A percentile compares a stretch with the other conserved stretches of the same genome.
Evolutionary conservation across 106 monocot species (phyloP).

Genomic region (Dactylorhiza incarnata): DNA sequence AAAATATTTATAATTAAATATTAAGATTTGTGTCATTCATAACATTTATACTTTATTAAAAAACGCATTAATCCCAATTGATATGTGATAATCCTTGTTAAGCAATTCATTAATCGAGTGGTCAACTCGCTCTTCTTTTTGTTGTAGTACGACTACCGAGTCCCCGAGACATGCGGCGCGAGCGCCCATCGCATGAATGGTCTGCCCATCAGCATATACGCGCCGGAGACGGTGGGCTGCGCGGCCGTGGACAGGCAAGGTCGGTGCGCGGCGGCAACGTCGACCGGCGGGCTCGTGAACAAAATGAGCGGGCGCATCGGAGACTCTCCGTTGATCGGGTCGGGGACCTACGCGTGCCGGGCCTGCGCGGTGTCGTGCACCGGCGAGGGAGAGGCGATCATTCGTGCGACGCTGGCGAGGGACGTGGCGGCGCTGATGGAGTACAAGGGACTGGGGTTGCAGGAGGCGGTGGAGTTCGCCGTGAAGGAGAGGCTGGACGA

Average conservation of each 20-base stretch:
- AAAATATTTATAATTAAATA: no score
- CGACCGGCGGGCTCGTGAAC: conserved; percentile 96
- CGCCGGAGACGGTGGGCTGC: conserved; percentile 94
- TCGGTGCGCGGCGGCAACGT: conserved; percentile 72
- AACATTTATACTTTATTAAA: no score
- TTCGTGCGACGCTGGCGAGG: conserved; percentile 72
- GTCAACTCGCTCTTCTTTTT: no score
- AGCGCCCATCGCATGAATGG: conserved; percentile 67
- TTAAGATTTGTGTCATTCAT: no score
- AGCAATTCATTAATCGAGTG: no score
- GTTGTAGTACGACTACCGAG: conserved; percentile 74
- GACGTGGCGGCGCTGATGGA: conserved; percentile 95
- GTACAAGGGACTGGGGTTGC: conserved; percentile 71
- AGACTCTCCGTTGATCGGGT: conserved; percentile 82
- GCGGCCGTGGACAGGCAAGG: conserved; percentile 63
- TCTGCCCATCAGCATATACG: conserved; percentile 75
- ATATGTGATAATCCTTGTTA: no score
- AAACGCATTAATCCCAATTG: no score
- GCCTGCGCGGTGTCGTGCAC: conserved; percentile 84
- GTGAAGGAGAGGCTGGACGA: conserved; percentile 65
- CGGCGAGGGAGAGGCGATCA: conserved; percentile 91
- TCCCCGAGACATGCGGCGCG: conserved; percentile 50
- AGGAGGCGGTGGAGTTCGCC: conserved; percentile 64
- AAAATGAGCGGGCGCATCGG: conserved; percentile 84
- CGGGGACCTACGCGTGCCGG: conserved; percentile 85